Percentiles rank a stretch among this genome's conserved stretches.
Conservation (phyloP, 192 early-diverging fungal species). For the Phlyctochytrium arcticum region DNA sequence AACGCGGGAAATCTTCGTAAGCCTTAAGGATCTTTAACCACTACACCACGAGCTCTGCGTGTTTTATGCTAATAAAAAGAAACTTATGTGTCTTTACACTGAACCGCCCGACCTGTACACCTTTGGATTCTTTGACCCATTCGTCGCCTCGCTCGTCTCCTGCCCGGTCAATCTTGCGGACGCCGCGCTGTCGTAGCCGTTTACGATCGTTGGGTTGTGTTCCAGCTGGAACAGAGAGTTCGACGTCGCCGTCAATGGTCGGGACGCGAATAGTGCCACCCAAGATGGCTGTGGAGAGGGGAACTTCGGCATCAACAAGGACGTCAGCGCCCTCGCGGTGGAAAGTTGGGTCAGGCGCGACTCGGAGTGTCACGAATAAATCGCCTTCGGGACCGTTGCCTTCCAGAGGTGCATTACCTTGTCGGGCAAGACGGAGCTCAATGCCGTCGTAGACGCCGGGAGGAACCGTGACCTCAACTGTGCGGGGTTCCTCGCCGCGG, state of each 20-base stretch:
- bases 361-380: constrained; percentile 66
- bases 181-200: constrained; percentile 70
- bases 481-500: constrained; percentile 62
- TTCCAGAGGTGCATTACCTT: constrained; percentile 76
- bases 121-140: too few relatives aligned
- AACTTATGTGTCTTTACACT: too few relatives aligned
- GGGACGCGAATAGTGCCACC: constrained; percentile 82
- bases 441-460: constrained; percentile 78
- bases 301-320: constrained; percentile 66
- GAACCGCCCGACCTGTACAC: too few relatives aligned
- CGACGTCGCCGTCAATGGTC: constrained; percentile 92
- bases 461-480: constrained; percentile 74
- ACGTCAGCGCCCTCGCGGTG: constrained; percentile 75
- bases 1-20: too few relatives aligned
- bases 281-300: constrained; percentile 81
- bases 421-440: constrained; percentile 64
- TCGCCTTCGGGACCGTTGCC: constrained; percentile 74
- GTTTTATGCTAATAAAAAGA: too few relatives aligned
- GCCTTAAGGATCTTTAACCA: too few relatives aligned
- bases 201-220: constrained; percentile 85
- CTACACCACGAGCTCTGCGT: too few relatives aligned
- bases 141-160: constrained; percentile 75
- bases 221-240: constrained; percentile 76
- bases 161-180: constrained; percentile 48
- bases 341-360: constrained; percentile 53